Percentiles rank a stretch among this genome's conserved stretches.
phyloP scores from a whole-genome alignment of 805 yeast genomes.

The Peterozyma xylosa region DNA sequence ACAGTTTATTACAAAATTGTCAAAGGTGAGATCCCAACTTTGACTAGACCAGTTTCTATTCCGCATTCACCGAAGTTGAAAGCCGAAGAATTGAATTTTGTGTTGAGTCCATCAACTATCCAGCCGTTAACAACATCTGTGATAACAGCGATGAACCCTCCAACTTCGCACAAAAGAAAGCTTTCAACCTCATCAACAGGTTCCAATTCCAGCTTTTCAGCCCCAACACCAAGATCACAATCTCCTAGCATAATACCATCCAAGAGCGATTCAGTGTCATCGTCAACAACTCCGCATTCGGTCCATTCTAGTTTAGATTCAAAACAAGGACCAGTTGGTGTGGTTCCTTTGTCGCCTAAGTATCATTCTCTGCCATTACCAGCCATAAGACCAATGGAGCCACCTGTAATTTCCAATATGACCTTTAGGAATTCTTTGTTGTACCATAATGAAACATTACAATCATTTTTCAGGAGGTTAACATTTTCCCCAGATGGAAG shows the following conservation, averaged over 20 bases:
- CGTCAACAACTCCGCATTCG: background rate
- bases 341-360: slow-evolving; percentile 15
- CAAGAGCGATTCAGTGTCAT: background rate
- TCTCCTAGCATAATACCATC: slow-evolving; percentile 3
- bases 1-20: slow-evolving; percentile 39
- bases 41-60: slow-evolving; percentile 8
- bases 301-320: slow-evolving; percentile 1
- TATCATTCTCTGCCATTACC: slow-evolving; percentile 29
- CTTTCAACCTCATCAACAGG: slow-evolving; percentile 31
- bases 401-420: slow-evolving; percentile 14
- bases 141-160: slow-evolving; percentile 11
- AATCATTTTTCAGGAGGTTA: slow-evolving; percentile 83
- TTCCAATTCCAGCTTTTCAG: slow-evolving; percentile 15
- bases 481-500: slow-evolving; percentile 88
- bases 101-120: background rate
- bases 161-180: slow-evolving; percentile 27
- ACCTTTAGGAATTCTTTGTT: slow-evolving; percentile 33
- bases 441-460: slow-evolving; percentile 81
- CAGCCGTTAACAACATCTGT: slow-evolving; percentile 3
- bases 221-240: slow-evolving; percentile 8
- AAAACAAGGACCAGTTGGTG: background rate
- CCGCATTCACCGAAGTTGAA: slow-evolving; percentile 10
- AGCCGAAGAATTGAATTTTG: slow-evolving; percentile 2
- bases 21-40: slow-evolving; percentile 50
- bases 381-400: slow-evolving; percentile 35